Evolutionary conservation across 192 early-diverging fungal genomes (phyloP).

Genomic region (Dissophora ornata): DNA sequence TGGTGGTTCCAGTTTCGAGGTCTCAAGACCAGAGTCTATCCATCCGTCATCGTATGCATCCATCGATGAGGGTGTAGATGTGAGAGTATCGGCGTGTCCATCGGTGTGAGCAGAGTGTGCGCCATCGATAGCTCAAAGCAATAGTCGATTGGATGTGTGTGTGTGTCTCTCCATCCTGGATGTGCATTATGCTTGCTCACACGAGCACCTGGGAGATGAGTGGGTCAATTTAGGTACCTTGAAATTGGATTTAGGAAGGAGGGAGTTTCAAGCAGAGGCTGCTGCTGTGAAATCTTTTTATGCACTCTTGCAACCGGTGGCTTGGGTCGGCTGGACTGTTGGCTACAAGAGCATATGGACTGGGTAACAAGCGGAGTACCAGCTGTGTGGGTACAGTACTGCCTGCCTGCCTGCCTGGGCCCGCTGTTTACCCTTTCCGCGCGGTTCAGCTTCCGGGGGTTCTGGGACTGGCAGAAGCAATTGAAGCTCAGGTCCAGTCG

Average conservation of each 20-base stretch:
- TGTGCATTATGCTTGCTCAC: neutral
- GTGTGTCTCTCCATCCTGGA: neutral
- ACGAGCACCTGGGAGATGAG: too few species aligned
- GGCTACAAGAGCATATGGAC: too few species aligned
- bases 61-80: neutral
- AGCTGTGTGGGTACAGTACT: too few species aligned
- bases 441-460: too few species aligned
- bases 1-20: too few species aligned
- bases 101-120: neutral
- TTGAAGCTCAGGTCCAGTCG: too few species aligned
- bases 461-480: too few species aligned
- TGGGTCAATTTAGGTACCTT: conserved; percentile 8
- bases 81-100: neutral
- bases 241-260: conserved; percentile 15
- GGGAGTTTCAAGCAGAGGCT: neutral
- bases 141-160: neutral
- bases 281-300: neutral
- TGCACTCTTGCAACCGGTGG: neutral
- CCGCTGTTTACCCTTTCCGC: too few species aligned
- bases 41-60: neutral
- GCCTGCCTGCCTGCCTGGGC: too few species aligned
- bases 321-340: neutral
- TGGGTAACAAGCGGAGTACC: too few species aligned
- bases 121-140: neutral
- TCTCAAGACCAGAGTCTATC: too few species aligned